Base-by-base conservation (phyloP, 2,329 filamentous ascomycete genomes). In the Talaromyces pinophilus region DNA sequence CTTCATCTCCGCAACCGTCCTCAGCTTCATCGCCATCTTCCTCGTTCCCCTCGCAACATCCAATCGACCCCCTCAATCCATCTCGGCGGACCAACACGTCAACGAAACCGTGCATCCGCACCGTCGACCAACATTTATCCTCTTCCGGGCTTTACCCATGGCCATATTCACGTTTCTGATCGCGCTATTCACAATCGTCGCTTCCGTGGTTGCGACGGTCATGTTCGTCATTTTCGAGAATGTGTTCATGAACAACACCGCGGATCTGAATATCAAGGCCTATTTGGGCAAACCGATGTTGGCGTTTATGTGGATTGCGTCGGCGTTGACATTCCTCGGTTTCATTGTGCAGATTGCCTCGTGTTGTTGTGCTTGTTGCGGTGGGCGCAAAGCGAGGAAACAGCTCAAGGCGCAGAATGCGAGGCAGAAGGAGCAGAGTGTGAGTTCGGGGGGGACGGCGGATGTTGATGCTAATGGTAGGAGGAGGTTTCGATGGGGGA, bases 291-390 rank as follows among this genome's bases (percentile, higher is more conserved):
- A 77, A 42, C 84, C 87, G 70, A 93, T 96, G 90, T 86, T 96
- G 72, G 90, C 82, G 0, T 96, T 96, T 74, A 94, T 96, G 90
- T 98, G 94, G 93, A 85, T 92, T 33, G 91, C 90, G 0, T 85
- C 88, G 0, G 86, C 83, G 0, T 86, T 89, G 67, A 86, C 87
- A 1, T 79, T 92, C 5, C 73, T 93, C 22, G 89, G 90, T 0
- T 93, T 91, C 72, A 75, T 90, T 38, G 82, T 96, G 22, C 92
- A 96, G 76, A 81, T 90, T 33, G 87, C 89, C 38, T 84, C 94
- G 77, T 91, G 89, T 71, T 97, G 92, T 78, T 96, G 91, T 15
- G 75, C 79, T 25, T 81, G 80, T 66, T 81, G 79, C 61, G 78
- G 79, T 30, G 78, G 77, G 6, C 75, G 75, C 5, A 78, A 76